Evolutionary conservation across 768 basidiomycete species (phyloP).

Genomic region (Trametes cinnabarina): DNA sequence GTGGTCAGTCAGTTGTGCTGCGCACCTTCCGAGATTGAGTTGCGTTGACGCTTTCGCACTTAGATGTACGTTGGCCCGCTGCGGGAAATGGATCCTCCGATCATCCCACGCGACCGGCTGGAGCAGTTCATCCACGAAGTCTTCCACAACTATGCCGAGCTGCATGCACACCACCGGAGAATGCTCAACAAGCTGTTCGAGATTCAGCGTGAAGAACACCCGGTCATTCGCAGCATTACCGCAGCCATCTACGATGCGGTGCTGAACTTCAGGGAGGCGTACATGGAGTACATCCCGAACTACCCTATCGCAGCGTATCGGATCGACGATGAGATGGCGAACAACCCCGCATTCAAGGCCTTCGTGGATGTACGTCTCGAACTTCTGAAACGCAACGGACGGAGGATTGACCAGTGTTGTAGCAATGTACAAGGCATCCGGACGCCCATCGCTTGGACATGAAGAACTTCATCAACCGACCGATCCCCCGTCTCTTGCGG

Average conservation of each 20-base stretch:
- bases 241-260: conserved; percentile 86
- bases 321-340: conserved; percentile 85
- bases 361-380: conserved; percentile 72
- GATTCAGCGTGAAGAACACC: conserved; percentile 86
- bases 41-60: not conserved
- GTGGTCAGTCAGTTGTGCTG: conserved; percentile 52
- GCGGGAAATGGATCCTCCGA: conserved; percentile 67
- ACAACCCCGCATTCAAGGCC: conserved; percentile 73
- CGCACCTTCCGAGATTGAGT: not conserved
- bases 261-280: conserved; percentile 88
- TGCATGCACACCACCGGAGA: conserved; percentile 70
- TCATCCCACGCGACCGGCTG: conserved; percentile 69
- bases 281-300: conserved; percentile 91
- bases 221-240: conserved; percentile 73
- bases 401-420: not conserved
- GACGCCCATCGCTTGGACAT: conserved; percentile 84
- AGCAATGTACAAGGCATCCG: conserved; percentile 60
- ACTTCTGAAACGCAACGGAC: not conserved
- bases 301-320: conserved; percentile 88
- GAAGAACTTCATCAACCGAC: conserved; percentile 90
- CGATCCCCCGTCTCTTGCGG: conserved; percentile 85
- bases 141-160: conserved; percentile 82
- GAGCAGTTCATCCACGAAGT: conserved; percentile 81
- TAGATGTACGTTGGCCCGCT: conserved; percentile 84
- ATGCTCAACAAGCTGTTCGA: conserved; percentile 81